phyloP scores from a whole-genome alignment of 768 basidiomycete species.

The Phanerodontia chrysosporium region DNA sequence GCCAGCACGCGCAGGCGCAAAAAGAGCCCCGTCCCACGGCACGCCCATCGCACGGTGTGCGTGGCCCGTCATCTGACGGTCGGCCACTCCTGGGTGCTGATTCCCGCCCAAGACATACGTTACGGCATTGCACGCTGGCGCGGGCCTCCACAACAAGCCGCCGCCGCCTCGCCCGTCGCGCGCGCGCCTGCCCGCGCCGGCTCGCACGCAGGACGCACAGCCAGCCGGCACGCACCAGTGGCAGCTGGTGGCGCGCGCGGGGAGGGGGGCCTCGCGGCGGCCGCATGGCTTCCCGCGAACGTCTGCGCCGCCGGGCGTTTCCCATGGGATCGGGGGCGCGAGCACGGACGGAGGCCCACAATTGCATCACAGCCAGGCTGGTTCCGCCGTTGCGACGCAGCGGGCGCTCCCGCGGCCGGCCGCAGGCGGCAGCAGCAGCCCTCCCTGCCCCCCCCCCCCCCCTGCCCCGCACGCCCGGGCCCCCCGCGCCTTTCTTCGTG shows the following conservation, averaged over 20 bases:
- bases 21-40: not conserved
- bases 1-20: not conserved
- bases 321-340: too few species aligned
- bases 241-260: too few species aligned
- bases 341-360: constrained; percentile 1
- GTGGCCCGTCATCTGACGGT: not conserved
- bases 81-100: not conserved
- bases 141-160: not conserved
- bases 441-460: constrained; percentile 1
- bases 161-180: not conserved
- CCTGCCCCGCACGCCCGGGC: constrained; percentile 1
- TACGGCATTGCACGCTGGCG: not conserved
- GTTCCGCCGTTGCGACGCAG: not conserved
- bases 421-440: too few species aligned
- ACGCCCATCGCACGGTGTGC: not conserved
- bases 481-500: not conserved
- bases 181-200: too few species aligned
- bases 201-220: too few species aligned
- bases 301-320: not conserved
- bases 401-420: too few species aligned
- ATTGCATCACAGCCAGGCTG: not conserved
- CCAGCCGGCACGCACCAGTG: too few species aligned
- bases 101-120: not conserved
- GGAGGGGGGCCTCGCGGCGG: constrained; percentile 6
- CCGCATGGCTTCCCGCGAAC: constrained; percentile 10